Base-by-base conservation (phyloP, 257 asterid species). In the Plantago elongata region DNA sequence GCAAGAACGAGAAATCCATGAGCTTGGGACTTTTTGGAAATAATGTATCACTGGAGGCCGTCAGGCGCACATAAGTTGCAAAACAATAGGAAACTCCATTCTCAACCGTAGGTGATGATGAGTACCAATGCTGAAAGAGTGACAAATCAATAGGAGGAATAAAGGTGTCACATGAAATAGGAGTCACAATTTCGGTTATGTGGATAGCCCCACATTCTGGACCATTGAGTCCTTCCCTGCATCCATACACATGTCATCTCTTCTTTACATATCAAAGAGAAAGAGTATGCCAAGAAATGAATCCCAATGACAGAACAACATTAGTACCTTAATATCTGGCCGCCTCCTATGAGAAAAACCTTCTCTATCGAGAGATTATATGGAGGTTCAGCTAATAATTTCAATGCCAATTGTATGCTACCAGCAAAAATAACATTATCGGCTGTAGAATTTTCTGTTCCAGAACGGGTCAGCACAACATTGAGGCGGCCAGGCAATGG, bases 401-500 rank as follows among this genome's bases (percentile, higher is more conserved):
- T 78, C 64, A 93, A 63, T 65, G 97, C 96, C 60, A 87, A 81
- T 27, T 66, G 68, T 58, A 93, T 9, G 67, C 97, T 87, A 57
- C 77, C 84, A 60, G 94, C 82, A 9, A 61, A 76, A 52, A 93
- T 64, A 64, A 89, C 96, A 74, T 85, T 78, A 73, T 82, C 93
- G 12, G 77, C 70, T 59, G 79, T 71, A 50, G 85, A 76, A 77
- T 69, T 70, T 30, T 69, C 81, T 59, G 72, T 78, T 63, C 82
- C 94, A 13, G 97, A 83, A 61, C 88, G 94, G 43, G 92, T 83
- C 63, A 93, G 82, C 67, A 93, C 92, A 27, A 93, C 91, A 71
- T 93, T 93, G 67, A 93, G 96, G 57, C 99, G 89, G 56, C 95
- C 94, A 48, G 95, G 92, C 64, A 89, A 83, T 37, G 99, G 99